A percentile compares a stretch with the other conserved stretches of the same genome.
phyloP scores from a whole-genome alignment of 305 asterid genomes.

The Plantago lanceolata region DNA sequence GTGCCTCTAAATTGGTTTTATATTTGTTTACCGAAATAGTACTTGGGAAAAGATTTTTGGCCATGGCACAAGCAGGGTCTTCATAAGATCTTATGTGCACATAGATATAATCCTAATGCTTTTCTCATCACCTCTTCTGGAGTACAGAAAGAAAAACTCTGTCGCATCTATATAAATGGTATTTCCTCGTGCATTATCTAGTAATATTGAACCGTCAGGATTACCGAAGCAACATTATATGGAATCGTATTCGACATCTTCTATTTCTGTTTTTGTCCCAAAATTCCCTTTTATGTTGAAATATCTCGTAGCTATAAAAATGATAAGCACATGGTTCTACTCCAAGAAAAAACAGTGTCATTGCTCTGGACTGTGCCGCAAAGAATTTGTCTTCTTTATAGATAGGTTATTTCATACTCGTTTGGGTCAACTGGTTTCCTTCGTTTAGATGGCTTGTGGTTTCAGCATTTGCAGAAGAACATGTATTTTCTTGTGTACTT shows the following conservation, averaged over 20 bases:
- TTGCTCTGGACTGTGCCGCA: neutral
- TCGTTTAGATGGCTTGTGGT: slow-evolving; percentile 13
- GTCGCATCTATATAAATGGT: neutral
- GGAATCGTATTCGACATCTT: neutral
- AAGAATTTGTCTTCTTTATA: neutral
- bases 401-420: neutral
- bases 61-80: too few species aligned
- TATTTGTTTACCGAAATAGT: too few species aligned
- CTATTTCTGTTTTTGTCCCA: neutral
- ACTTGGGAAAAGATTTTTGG: too few species aligned
- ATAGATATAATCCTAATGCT: too few species aligned
- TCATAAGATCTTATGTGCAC: too few species aligned
- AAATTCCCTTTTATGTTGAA: neutral
- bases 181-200: neutral
- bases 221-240: neutral
- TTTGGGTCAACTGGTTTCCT: slow-evolving; percentile 1
- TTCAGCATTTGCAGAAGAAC: slow-evolving; percentile 5
- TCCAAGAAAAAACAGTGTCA: neutral
- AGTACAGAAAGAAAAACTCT: too few species aligned
- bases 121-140: too few species aligned
- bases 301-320: neutral
- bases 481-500: neutral
- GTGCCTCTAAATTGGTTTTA: too few species aligned
- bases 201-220: neutral
- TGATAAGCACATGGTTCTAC: too few species aligned